A percentile compares a stretch with the other conserved stretches of the same genome.
Conservation (phyloP, 495 filamentous ascomycete genomes). For the Xylaria castorea region DNA sequence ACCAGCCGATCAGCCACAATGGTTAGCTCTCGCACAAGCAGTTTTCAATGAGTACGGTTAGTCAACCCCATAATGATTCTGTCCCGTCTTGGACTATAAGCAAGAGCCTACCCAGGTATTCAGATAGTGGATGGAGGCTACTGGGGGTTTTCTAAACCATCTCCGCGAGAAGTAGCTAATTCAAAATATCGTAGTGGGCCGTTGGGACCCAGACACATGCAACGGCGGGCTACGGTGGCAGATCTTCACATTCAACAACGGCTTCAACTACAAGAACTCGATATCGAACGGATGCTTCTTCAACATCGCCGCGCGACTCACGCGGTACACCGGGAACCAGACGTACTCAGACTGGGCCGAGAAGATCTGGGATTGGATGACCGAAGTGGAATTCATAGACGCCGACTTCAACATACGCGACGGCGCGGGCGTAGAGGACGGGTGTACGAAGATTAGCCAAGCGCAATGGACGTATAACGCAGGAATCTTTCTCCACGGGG, state of each 20-base stretch:
- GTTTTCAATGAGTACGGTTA: constrained; percentile 71
- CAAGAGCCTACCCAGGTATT: neutral
- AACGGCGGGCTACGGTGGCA: constrained; percentile 86
- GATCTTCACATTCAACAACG: constrained; percentile 79
- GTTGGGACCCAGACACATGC: constrained; percentile 75
- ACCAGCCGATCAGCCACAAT: constrained; percentile 67
- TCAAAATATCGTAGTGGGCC: constrained; percentile 39
- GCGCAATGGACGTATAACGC: constrained; percentile 81
- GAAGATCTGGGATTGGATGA: constrained; percentile 74
- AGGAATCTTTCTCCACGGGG: constrained; percentile 74
- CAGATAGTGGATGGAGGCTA: too few relatives aligned
- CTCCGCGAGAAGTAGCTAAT: neutral
- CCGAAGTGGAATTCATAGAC: constrained; percentile 64
- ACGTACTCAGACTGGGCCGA: constrained; percentile 80
- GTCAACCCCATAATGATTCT: neutral
- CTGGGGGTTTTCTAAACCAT: too few relatives aligned
- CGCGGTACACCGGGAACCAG: constrained; percentile 74
- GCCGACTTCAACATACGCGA: constrained; percentile 69
- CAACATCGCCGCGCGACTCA: constrained; percentile 79
- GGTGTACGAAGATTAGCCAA: constrained; percentile 66
- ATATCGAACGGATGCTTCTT: constrained; percentile 82
- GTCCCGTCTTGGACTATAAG: neutral
- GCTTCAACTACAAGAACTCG: constrained; percentile 82
- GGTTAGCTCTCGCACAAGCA: constrained; percentile 79
- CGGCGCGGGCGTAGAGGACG: constrained; percentile 62